Percentiles rank a stretch among this genome's conserved stretches.
Conservation (phyloP, 495 filamentous ascomycete genomes). For the Saxispiralis lemnorum region DNA sequence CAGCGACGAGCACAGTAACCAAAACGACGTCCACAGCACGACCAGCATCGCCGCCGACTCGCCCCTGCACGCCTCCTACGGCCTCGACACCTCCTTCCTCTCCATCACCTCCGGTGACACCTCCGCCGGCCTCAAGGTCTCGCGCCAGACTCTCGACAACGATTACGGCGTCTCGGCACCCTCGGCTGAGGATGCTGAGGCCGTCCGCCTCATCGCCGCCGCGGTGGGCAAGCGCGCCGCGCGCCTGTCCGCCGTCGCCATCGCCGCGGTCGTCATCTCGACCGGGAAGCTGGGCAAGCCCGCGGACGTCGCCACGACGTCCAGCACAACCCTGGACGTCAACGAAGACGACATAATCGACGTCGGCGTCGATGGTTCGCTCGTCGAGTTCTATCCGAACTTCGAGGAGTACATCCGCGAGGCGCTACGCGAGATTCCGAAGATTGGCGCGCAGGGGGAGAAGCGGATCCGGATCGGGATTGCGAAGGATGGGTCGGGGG, state of each 20-base stretch:
- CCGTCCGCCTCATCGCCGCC: slow-evolving; percentile 59
- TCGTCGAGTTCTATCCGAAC: slow-evolving; percentile 83
- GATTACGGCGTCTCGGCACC: slow-evolving; percentile 54
- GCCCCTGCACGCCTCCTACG: slow-evolving; percentile 64
- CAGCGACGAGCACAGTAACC: slow-evolving; percentile 43
- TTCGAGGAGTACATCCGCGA: slow-evolving; percentile 68
- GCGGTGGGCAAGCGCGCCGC: slow-evolving; percentile 81
- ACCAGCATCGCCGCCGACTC: slow-evolving; percentile 46
- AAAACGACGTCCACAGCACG: slow-evolving; percentile 48
- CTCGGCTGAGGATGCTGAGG: slow-evolving; percentile 58
- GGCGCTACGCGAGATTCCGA: slow-evolving; percentile 48
- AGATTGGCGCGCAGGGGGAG: slow-evolving; percentile 55
- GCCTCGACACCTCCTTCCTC: slow-evolving; percentile 72
- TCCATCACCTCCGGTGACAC: slow-evolving; percentile 63
- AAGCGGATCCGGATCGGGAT: slow-evolving; percentile 75
- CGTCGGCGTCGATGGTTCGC: slow-evolving; percentile 74
- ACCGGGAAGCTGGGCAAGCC: slow-evolving; percentile 42
- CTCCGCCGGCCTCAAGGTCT: slow-evolving; percentile 40
- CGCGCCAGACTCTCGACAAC: slow-evolving; percentile 58
- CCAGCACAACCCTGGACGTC: slow-evolving; percentile 4
- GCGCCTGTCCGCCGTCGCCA: slow-evolving; percentile 68
- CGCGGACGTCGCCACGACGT: slow-evolving; percentile 6
- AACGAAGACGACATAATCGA: slow-evolving; percentile 50
- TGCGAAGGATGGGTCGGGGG: slow-evolving; percentile 83
- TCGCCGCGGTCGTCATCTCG: slow-evolving; percentile 63